Conservation (phyloP, 176 grass and related monocot species). For the Oryza longistaminata region DNA sequence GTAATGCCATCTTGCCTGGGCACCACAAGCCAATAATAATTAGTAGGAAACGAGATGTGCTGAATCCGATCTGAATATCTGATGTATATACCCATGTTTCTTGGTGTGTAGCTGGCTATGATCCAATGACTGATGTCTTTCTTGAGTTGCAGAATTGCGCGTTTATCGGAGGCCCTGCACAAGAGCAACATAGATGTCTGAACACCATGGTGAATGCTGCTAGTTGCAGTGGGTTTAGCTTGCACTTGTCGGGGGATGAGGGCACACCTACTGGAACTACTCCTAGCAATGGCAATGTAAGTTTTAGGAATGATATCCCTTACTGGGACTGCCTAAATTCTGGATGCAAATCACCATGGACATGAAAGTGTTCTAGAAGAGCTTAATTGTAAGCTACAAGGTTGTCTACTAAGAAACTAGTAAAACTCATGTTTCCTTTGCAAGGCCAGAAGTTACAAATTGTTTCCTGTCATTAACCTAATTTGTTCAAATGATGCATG, state of each 20-base stretch:
- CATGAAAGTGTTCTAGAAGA: not conserved
- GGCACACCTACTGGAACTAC: slow-evolving; percentile 36
- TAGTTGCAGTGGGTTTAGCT: slow-evolving; percentile 36
- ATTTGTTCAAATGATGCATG: not conserved
- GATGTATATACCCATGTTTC: not conserved
- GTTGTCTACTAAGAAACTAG: not conserved
- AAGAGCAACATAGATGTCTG: slow-evolving; percentile 7
- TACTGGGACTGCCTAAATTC: slow-evolving; percentile 20
- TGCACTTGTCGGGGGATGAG: slow-evolving; percentile 73
- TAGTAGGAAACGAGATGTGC: not conserved
- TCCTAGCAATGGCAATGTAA: slow-evolving; percentile 53
- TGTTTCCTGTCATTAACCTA: not conserved
- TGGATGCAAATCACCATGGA: not conserved
- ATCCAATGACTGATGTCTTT: slow-evolving; percentile 16
- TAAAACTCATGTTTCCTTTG: not conserved
- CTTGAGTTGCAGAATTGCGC: slow-evolving; percentile 39
- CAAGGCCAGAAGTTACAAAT: not conserved
- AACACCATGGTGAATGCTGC: slow-evolving; percentile 5
- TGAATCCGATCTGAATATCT: not conserved
- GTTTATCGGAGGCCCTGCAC: slow-evolving; percentile 23
- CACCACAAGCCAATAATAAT: not conserved
- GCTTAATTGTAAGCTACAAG: not conserved
- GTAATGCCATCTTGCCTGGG: not conserved
- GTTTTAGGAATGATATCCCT: slow-evolving; percentile 16
- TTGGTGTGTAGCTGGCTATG: not conserved